phyloP scores from a whole-genome alignment of 1,139 yeast species.

The Pichia cactophila region DNA sequence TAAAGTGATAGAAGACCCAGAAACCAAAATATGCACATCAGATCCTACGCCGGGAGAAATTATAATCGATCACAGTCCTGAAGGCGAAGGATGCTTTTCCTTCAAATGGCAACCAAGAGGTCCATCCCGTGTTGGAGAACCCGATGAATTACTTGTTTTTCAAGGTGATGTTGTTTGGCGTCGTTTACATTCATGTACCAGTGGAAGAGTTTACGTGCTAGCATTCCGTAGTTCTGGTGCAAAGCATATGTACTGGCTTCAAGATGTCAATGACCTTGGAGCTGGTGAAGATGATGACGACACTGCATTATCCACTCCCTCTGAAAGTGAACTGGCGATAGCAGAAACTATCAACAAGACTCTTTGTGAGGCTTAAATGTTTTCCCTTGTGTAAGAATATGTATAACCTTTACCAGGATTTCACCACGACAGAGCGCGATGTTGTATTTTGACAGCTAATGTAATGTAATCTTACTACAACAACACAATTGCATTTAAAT shows the following conservation, averaged over 20 bases:
- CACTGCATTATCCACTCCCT: conserved; percentile 2
- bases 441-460: no score
- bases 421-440: not conserved
- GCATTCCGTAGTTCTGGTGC: conserved; percentile 80
- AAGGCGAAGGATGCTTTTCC: conserved; percentile 45
- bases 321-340: conserved; percentile 2
- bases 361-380: conserved; percentile 1
- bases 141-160: conserved; percentile 69
- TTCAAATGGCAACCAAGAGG: conserved; percentile 58
- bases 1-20: conserved; percentile 65
- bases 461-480: no score
- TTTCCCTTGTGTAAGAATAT: not conserved
- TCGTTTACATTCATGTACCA: conserved; percentile 62
- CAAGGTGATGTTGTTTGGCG: conserved; percentile 92
- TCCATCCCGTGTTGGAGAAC: conserved; percentile 31
- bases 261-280: conserved; percentile 53
- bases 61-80: conserved; percentile 57
- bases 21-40: conserved; percentile 66
- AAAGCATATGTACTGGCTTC: conserved; percentile 85
- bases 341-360: conserved; percentile 2
- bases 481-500: not conserved
- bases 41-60: conserved; percentile 70
- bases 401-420: not conserved
- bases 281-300: conserved; percentile 38
- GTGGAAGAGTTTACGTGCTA: conserved; percentile 82